Conservation (phyloP, 805 yeast genomes). For the Brettanomyces naardenensis region DNA sequence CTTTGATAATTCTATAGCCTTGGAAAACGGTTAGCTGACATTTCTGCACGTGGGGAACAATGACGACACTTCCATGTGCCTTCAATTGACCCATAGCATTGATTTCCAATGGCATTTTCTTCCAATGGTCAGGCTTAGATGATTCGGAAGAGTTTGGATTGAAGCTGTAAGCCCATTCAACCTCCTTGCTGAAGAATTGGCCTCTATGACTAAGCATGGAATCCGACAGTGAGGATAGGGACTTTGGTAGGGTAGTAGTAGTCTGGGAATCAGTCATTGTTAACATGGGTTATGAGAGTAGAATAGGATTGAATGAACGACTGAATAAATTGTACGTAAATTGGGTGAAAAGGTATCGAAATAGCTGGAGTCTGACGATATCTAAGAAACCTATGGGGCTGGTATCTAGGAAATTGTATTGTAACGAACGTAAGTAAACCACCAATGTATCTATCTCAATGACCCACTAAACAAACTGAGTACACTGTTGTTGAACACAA, state of each 20-base stretch:
- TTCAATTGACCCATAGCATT: conserved; percentile 20
- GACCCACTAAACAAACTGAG: too few relatives aligned
- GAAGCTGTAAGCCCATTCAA: conserved; percentile 7
- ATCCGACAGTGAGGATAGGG: neutral
- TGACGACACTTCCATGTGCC: conserved; percentile 12
- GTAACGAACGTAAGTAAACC: too few relatives aligned
- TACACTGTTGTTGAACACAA: too few relatives aligned
- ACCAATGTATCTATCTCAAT: too few relatives aligned
- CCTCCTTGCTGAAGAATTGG: conserved; percentile 3
- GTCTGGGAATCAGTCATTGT: too few relatives aligned
- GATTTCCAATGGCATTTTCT: conserved; percentile 16
- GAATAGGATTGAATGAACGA: too few relatives aligned
- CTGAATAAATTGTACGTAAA: too few relatives aligned
- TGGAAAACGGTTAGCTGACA: conserved; percentile 20
- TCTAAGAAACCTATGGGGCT: too few relatives aligned
- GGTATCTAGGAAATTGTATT: too few relatives aligned
- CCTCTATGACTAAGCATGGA: conserved; percentile 2
- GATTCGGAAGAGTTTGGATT: neutral
- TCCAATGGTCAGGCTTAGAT: conserved; percentile 13
- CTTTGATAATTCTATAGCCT: conserved; percentile 30
- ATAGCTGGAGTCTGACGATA: too few relatives aligned
- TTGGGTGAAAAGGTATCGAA: too few relatives aligned
- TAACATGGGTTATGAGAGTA: too few relatives aligned
- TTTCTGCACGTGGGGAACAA: conserved; percentile 22
- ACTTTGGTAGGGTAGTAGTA: neutral